Conservation (phyloP, 164 flowering plant species). For the Chimonanthus salicifolius region DNA sequence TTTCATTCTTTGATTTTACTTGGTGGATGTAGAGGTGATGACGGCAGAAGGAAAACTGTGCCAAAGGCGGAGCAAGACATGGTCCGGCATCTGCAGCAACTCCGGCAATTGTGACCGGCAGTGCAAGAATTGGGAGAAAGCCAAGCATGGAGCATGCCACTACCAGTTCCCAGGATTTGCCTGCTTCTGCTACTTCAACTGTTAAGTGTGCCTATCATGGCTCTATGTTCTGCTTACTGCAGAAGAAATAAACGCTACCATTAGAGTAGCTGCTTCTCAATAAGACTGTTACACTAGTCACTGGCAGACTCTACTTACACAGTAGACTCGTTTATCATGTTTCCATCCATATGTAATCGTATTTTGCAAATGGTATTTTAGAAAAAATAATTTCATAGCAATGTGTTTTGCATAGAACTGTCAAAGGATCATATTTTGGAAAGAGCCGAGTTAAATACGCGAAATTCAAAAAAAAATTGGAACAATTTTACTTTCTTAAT, state of each 20-base stretch:
- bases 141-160: slow-evolving; percentile 44
- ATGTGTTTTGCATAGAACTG: no score
- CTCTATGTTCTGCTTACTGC: neutral
- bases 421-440: no score
- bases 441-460: no score
- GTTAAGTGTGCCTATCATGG: slow-evolving; percentile 14
- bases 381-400: no score
- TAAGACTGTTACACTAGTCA: no score
- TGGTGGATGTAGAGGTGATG: slow-evolving; percentile 20
- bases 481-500: no score
- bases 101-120: slow-evolving; percentile 29
- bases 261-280: neutral
- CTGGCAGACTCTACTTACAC: no score
- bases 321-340: no score
- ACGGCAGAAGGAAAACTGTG: slow-evolving; percentile 31
- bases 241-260: neutral
- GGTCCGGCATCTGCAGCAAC: slow-evolving; percentile 38
- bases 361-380: no score
- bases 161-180: slow-evolving; percentile 31
- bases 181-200: slow-evolving; percentile 50
- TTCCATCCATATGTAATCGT: no score
- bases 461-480: no score
- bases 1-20: neutral
- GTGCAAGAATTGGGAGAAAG: slow-evolving; percentile 42
- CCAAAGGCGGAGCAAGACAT: slow-evolving; percentile 35